These are phyloP conservation scores for Sporobolomyces pararoseus DNA, from an alignment of 768 basidiomycete genomes.

Conservation along the genomic window DNA sequence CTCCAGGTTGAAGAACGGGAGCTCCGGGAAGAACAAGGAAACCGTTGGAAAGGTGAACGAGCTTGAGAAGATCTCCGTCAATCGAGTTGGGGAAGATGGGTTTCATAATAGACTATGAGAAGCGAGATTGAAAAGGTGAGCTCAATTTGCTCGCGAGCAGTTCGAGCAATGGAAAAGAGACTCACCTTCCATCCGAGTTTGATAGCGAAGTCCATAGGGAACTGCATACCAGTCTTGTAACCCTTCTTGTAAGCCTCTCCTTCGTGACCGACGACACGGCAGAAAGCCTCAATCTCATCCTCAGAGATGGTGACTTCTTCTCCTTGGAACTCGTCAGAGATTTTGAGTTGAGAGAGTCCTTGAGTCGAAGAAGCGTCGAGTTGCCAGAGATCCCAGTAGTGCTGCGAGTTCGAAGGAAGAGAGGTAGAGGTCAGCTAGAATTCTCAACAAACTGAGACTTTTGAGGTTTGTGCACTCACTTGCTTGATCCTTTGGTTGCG, in stretches of 20 bases:
- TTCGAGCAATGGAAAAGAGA: slow-evolving; percentile 30
- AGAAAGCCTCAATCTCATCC: slow-evolving; percentile 78
- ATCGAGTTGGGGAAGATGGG: slow-evolving; percentile 89
- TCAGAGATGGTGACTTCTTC: slow-evolving; percentile 74
- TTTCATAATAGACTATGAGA: slow-evolving; percentile 87
- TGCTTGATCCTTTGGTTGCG: slow-evolving; percentile 81
- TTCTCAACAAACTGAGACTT: too few relatives aligned
- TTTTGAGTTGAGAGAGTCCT: slow-evolving; percentile 68
- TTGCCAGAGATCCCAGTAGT: slow-evolving; percentile 99
- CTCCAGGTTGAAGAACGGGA: slow-evolving; percentile 72
- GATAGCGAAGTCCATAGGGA: slow-evolving; percentile 98
- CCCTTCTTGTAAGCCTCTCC: slow-evolving; percentile 81
- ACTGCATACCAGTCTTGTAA: slow-evolving; percentile 65
- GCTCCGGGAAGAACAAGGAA: slow-evolving; percentile 83
- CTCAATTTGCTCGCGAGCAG: neutral
- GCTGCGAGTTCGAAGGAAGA: slow-evolving; percentile 55
- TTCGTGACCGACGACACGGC: slow-evolving; percentile 87
- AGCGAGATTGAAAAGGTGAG: slow-evolving; percentile 20
- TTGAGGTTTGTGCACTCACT: slow-evolving; percentile 5
- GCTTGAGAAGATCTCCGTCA: slow-evolving; percentile 89
- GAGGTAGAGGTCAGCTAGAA: neutral
- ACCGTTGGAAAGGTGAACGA: slow-evolving; percentile 95
- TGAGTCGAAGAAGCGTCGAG: slow-evolving; percentile 63
- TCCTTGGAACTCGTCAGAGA: slow-evolving; percentile 77
- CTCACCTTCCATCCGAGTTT: slow-evolving; percentile 96